These are phyloP conservation scores for Mytilinidion resinicola DNA, from an alignment of 495 filamentous ascomycete genomes.

Conservation along the genomic window DNA sequence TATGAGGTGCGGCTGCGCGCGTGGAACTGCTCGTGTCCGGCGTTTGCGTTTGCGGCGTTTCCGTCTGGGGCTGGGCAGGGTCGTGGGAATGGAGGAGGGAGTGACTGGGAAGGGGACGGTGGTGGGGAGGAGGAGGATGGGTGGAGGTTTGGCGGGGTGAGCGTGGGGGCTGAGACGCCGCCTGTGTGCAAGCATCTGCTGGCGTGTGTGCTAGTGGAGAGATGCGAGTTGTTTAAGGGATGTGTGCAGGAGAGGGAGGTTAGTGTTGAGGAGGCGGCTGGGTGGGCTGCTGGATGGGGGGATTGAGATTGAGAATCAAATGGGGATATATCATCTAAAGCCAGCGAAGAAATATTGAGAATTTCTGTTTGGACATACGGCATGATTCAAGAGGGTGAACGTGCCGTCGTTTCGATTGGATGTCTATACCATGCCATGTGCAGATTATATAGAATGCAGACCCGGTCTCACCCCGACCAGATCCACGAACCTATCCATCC, in stretches of 20 bases:
- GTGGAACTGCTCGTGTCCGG: constrained; percentile 89
- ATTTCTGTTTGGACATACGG: no score
- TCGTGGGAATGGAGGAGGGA: background rate
- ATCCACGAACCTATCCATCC: background rate
- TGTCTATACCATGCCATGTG: background rate
- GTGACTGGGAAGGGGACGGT: background rate
- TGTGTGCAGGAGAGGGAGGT: constrained; percentile 51
- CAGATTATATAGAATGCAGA: background rate
- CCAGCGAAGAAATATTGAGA: no score
- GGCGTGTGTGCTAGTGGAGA: constrained; percentile 71
- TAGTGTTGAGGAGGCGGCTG: constrained; percentile 64
- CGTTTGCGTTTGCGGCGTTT: constrained; percentile 68
- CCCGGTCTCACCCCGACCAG: background rate
- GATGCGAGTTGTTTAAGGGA: constrained; percentile 53
- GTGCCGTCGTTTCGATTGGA: no score
- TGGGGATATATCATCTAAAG: background rate
- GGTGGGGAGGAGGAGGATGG: background rate
- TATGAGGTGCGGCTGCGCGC: constrained; percentile 67
- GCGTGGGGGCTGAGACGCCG: constrained; percentile 34
- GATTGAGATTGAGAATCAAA: constrained; percentile 18
- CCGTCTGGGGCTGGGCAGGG: constrained; percentile 29
- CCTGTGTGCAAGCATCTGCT: constrained; percentile 87
- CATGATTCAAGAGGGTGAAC: no score
- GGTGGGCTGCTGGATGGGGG: constrained; percentile 61
- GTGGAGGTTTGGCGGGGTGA: constrained; percentile 48